Evolutionary conservation across 768 basidiomycete species (phyloP).

Genomic region (Pulveroboletus frians): DNA sequence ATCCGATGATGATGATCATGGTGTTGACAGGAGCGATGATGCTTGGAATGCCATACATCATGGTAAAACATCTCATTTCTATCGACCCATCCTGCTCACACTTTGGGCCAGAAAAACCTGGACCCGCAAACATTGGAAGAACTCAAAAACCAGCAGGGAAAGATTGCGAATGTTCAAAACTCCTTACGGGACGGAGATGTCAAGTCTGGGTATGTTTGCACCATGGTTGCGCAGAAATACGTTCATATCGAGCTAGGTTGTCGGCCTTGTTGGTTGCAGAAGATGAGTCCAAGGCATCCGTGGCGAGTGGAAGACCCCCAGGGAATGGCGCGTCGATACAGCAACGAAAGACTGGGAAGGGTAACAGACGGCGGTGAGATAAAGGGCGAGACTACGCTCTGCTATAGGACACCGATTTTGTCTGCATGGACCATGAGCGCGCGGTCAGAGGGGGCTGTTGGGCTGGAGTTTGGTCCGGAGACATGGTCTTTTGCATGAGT

Average conservation of each 20-base stretch:
- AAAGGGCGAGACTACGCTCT: constrained; percentile 1
- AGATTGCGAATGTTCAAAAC: constrained; percentile 49
- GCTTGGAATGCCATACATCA: constrained; percentile 69
- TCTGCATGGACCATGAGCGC: neutral
- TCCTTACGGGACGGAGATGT: constrained; percentile 56
- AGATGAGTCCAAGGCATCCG: constrained; percentile 33
- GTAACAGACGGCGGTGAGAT: constrained; percentile 31
- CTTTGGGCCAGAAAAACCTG: constrained; percentile 56
- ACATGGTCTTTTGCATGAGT: constrained; percentile 1
- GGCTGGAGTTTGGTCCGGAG: constrained; percentile 8
- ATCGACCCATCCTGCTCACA: constrained; percentile 5
- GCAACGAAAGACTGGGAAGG: constrained; percentile 34
- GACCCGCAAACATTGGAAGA: constrained; percentile 67
- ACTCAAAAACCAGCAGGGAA: constrained; percentile 56
- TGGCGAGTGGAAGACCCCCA: constrained; percentile 13
- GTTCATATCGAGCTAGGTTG: constrained; percentile 29
- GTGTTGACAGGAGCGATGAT: constrained; percentile 60
- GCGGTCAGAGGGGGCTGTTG: constrained; percentile 6
- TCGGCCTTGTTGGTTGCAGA: constrained; percentile 41
- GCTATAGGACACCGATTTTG: constrained; percentile 3
- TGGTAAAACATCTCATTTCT: constrained; percentile 39
- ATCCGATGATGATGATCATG: constrained; percentile 83
- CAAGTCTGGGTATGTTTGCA: constrained; percentile 46
- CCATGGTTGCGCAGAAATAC: neutral
- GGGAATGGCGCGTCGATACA: constrained; percentile 21